phyloP scores from a whole-genome alignment of 768 basidiomycete genomes.

The Pulveroboletus sp. region DNA sequence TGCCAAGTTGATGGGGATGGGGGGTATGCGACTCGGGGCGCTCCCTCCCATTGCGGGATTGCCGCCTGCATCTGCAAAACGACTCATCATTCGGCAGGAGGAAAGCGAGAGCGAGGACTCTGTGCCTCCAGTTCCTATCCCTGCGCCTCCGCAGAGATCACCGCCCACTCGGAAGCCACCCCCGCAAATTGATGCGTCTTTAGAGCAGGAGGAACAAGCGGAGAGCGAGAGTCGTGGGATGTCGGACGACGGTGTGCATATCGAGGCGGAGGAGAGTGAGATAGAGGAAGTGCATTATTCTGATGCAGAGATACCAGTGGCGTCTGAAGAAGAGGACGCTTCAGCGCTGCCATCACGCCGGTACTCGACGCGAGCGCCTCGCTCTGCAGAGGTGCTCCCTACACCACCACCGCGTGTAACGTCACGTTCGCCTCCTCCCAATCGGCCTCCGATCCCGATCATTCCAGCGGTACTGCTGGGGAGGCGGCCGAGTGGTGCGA shows the following conservation, averaged over 20 bases:
- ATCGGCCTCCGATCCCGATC: conserved; percentile 36
- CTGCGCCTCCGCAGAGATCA: conserved; percentile 29
- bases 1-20: conserved; percentile 50
- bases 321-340: conserved; percentile 34
- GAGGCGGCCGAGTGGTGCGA: conserved; percentile 38
- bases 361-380: conserved; percentile 21
- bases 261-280: conserved; percentile 71
- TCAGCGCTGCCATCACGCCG: conserved; percentile 57
- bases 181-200: conserved; percentile 8
- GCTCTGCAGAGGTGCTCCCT: conserved; percentile 33
- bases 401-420: conserved; percentile 44
- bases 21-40: conserved; percentile 57
- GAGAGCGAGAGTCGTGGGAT: conserved; percentile 41
- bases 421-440: conserved; percentile 30
- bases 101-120: conserved; percentile 30
- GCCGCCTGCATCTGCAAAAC: conserved; percentile 13
- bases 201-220: conserved; percentile 18
- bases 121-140: conserved; percentile 26
- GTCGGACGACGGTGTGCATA: conserved; percentile 58
- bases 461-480: conserved; percentile 29
- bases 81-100: conserved; percentile 15
- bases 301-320: conserved; percentile 37
- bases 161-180: conserved; percentile 25
- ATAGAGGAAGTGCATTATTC: conserved; percentile 61
- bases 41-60: conserved; percentile 31